Conservation (phyloP, 768 basidiomycete genomes). For the Cystobasidium tubakii region DNA sequence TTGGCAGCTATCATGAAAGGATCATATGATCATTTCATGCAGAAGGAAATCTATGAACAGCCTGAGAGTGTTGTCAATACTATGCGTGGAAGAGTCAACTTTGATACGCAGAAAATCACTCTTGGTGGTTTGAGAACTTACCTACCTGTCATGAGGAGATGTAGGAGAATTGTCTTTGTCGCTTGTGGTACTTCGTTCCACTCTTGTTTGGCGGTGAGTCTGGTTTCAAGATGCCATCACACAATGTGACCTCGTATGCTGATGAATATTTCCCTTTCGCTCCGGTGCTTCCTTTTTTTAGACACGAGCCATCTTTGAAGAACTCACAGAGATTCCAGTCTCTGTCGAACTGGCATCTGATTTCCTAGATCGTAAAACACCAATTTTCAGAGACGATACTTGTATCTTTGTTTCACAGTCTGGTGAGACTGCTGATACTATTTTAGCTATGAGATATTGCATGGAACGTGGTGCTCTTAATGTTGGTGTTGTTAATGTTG, state of each 20-base stretch:
- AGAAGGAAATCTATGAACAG: conserved; percentile 99
- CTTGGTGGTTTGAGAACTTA: conserved; percentile 93
- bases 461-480: conserved; percentile 92
- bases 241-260: no score
- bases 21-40: conserved; percentile 99
- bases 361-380: conserved; percentile 97
- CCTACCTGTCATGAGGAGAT: conserved; percentile 88
- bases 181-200: conserved; percentile 99
- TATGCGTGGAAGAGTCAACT: conserved; percentile 99
- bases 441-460: conserved; percentile 91
- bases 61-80: conserved; percentile 98
- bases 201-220: conserved; percentile 70
- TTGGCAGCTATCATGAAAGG: conserved; percentile 99
- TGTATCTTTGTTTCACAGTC: conserved; percentile 95
- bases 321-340: conserved; percentile 96
- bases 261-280: background rate
- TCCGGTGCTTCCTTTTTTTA: conserved; percentile 35
- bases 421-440: conserved; percentile 97
- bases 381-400: conserved; percentile 98
- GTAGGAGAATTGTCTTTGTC: conserved; percentile 87
- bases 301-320: conserved; percentile 95
- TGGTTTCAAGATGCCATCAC: no score
- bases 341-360: conserved; percentile 95
- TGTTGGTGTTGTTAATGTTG: conserved; percentile 96
- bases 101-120: conserved; percentile 81